Base-by-base conservation (phyloP, 164 flowering plant species). In the Saururus chinensis region DNA sequence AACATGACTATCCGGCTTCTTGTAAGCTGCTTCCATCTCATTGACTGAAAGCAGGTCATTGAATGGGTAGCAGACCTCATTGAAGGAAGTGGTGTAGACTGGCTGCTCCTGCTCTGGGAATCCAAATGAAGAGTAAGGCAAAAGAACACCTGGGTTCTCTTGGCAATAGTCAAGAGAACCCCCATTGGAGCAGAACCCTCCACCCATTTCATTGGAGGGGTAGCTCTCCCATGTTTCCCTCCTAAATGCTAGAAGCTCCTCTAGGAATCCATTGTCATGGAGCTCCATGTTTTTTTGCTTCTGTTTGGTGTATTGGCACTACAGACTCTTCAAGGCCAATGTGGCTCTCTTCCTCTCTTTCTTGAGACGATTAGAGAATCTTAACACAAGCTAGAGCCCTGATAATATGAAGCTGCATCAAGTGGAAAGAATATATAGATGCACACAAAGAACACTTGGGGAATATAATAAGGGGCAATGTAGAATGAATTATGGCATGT, bases 201-300 rank as follows among this genome's bases (percentile, higher is more conserved):
- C 72, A 66, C 48, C 71, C 71, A 70, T 48, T 53, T 71, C 73
- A 56, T 53, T 19, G 22, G 76, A 68, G 37, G 59, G 73, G 62
- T 68, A 61, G 48, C 71, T 45, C 49, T 45, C 71, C 78, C 80
- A 79, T 49, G 59, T 63, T 0, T 83, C 87, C 67, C 74, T 77
- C 69, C 73, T 84, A 63, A 80, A 75, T 57, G 76, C 73, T 14
- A 82, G 63, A 40, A 85, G 62, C 56, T 85, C 87, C 73, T 85
- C 95, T 41, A 83, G 68, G 68, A 82, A 70, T 54, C 75, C 81
- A 57, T 74, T 71, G 9, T 80, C 82, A 61, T 70, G 63, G 20
- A 79, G 65, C 78, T 86, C 92, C 92, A 84, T 84, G 55, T 60
- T 59, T 64, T n/a, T 2, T 30, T 30, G 37, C 37, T 2, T 30